Evolutionary conservation across 768 basidiomycete species (phyloP), one percentile per base, ranked within the genome.

Genomic region (Russula lepida): DNA sequence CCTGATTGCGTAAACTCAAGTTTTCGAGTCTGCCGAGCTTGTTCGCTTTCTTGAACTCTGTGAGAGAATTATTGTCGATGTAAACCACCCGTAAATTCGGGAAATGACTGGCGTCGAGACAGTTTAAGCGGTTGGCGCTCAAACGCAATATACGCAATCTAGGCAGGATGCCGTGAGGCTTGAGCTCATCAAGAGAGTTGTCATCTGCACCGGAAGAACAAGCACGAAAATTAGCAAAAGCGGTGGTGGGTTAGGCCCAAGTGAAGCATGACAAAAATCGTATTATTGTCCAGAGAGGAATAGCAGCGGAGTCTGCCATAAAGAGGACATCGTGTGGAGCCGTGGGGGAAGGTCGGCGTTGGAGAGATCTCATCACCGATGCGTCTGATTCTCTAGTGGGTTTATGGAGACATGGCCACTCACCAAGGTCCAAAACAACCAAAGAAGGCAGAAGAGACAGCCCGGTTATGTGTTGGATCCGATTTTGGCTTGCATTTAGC

Each of bases 1-100:
- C 79, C 74, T 99, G 95, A 74, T 93, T 92, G 72, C 97, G 82
- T 77, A 98, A 66, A 69, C 91, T 94, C 54, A 99, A 78, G 69
- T 92, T 92, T 74, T 98, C 94, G 69, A 99, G 76, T 73, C 83
- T 89, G 54, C 71, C 74, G 67, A 90, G 74, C 17, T 81, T 77
- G 63, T 81, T 78, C 68, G 82, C 74, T 71, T 81, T 82, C 49
- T 68, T 72, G 53, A 89, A 71, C 50, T 75, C 69, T 33, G 71
- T 74, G 33, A 91, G 77, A 43, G 72, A 72, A 70, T 97, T 95
- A 72, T 86, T 85, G 77, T 99, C 97, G 73, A 89, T 84, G 72
- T 97, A 98, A 15, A 99, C 81, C 70, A 91, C 95, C 66, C 93
- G 84, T 68, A 98, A 74, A 71, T 84, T 85, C 2, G 82, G 76